Base-by-base conservation (phyloP, 768 basidiomycete genomes). In the Pleurotus ostreatus region DNA sequence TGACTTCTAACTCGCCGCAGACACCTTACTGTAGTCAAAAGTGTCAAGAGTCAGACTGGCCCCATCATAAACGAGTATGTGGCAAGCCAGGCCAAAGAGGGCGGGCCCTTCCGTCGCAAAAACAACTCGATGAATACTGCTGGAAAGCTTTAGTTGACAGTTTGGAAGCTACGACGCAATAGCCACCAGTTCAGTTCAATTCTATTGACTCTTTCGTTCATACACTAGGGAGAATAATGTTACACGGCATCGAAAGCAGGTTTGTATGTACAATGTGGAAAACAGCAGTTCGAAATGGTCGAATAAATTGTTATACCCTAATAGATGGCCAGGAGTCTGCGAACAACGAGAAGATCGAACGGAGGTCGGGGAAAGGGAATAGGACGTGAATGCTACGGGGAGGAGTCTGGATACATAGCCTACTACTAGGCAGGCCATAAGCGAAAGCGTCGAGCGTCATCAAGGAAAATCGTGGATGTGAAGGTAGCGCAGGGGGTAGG, bases 201-300 rank as follows among this genome's bases (percentile, higher is more conserved):
- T 51, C 25, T n/a, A 51, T 53, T 11, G 20, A 16, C 20, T 53
- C 51, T 23, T 53, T 30, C 51, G 38, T 41, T 26, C 37, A 3
- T 41, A 53, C 26, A 38, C 23, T 15, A 25, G 18, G 48, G 15
- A 52, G 18, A 44, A n/a, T 40, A n/a, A 53, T 53, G 34, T 22
- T 41, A 53, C 51, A 41, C 37, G 51, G 41, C 18, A 40, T 22
- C 51, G 51, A 53, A 39, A 53, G 39, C 51, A 39, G 39, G 39
- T 53, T 53, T 53, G 51, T 53, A 53, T 53, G 51, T 53, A 53
- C 51, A 53, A 39, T 53, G 39, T n/a, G 9, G 23, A 41, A 39
- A 34, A 53, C 51, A 53, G 51, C 51, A 41, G n/a, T 22, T 40
- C 6, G 15, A 40, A 23, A 53, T 53, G 22, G 22, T 47, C 18